Evolutionary conservation across 2,329 filamentous ascomycete species (phyloP).

Genomic region (Aspergillus sp.): DNA sequence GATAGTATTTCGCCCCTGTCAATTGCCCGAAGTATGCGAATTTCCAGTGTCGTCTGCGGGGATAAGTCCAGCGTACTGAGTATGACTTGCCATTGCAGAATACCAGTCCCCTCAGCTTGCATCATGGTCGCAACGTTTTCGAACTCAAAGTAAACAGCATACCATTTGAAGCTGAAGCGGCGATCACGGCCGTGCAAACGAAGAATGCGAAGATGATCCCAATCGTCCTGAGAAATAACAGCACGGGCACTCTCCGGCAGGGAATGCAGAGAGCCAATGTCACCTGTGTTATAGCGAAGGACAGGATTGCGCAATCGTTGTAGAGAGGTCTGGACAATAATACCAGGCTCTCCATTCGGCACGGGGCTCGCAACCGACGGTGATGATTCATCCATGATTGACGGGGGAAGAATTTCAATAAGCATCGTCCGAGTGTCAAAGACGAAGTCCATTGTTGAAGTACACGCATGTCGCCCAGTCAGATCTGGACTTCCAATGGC

Average conservation of each 20-base stretch:
- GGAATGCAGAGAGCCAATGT: constrained; percentile 36
- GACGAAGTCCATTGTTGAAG: constrained; percentile 28
- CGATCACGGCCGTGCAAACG: constrained; percentile 38
- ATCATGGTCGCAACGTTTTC: constrained; percentile 19
- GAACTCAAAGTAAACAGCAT: constrained; percentile 35
- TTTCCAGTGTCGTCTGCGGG: constrained; percentile 8
- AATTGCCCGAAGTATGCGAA: constrained; percentile 11
- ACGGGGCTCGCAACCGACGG: no score
- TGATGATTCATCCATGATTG: constrained; percentile 12
- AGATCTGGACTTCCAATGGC: constrained; percentile 27
- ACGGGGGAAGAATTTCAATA: constrained; percentile 32
- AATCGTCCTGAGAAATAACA: constrained; percentile 14
- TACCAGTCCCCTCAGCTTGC: constrained; percentile 13
- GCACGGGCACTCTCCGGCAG: constrained; percentile 16
- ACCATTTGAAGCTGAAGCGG: constrained; percentile 41
- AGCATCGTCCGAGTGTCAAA: constrained; percentile 32
- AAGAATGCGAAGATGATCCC: constrained; percentile 26
- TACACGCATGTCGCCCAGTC: constrained; percentile 8
- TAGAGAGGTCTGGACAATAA: constrained; percentile 40
- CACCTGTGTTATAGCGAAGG: constrained; percentile 40
- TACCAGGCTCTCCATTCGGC: constrained; percentile 5
- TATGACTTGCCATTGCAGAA: constrained; percentile 42
- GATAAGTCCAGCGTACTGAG: constrained; percentile 11
- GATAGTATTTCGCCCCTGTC: not conserved
- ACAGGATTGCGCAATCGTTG: constrained; percentile 39